Conservation (phyloP, 1,284 basidiomycete genomes). For the Pseudozyma flocculosa region DNA sequence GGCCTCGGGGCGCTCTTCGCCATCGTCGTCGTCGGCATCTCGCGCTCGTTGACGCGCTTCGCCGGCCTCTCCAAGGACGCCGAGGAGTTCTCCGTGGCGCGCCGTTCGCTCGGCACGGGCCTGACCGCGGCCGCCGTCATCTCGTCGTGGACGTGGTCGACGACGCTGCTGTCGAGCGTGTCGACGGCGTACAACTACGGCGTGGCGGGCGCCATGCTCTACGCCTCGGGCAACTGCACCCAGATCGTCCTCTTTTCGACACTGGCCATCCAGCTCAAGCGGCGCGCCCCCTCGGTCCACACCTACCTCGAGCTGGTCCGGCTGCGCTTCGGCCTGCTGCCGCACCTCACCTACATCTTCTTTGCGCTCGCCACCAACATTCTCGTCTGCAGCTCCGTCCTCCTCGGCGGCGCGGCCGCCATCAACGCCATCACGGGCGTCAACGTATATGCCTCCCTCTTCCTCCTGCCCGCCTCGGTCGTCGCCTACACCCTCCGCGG, state of each 20-base stretch:
- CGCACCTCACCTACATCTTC: conserved; percentile 47
- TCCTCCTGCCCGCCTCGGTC: conserved; percentile 41
- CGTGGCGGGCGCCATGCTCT: conserved; percentile 45
- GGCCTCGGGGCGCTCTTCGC: conserved; percentile 54
- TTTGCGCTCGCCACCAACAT: conserved; percentile 52
- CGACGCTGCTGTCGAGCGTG: conserved; percentile 42
- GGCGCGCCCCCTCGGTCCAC: conserved; percentile 41
- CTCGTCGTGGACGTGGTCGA: conserved; percentile 49
- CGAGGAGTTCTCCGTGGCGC: conserved; percentile 44
- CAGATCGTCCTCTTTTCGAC: conserved; percentile 48
- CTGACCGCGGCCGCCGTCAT: conserved; percentile 49
- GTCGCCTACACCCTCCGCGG: conserved; percentile 46
- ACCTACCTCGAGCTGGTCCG: conserved; percentile 48
- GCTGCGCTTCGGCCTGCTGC: conserved; percentile 36
- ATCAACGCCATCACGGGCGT: conserved; percentile 48
- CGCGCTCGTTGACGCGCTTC: conserved; percentile 31
- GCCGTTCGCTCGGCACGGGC: conserved; percentile 44
- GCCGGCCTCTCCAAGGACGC: conserved; percentile 31
- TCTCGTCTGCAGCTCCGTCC: conserved; percentile 41
- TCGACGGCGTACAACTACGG: conserved; percentile 51
- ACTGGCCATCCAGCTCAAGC: conserved; percentile 48
- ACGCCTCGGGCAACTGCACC: conserved; percentile 45
- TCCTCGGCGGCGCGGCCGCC: conserved; percentile 42
- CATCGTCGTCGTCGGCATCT: conserved; percentile 43
- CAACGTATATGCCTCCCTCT: conserved; percentile 41